Evolutionary conservation across 768 basidiomycete species (phyloP), one percentile per base, ranked within the genome.

Genomic region (Mycena polygramma): DNA sequence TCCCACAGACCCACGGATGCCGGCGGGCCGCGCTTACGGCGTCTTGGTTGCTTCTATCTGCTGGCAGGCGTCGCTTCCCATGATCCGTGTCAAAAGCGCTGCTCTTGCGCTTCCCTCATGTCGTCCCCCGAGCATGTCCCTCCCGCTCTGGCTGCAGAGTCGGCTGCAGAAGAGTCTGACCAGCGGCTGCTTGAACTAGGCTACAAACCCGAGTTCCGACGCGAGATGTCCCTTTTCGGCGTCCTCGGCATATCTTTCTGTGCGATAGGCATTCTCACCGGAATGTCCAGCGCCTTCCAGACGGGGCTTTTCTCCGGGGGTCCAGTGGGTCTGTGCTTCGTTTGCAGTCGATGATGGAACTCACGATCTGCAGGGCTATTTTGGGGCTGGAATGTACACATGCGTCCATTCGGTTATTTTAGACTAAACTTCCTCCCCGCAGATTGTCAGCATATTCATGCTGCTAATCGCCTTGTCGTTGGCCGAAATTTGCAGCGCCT

Each of bases 161-260:
- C 57, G 17, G 65, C 54, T 10, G 53, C 65, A 67, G 35, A 75
- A 57, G 37, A 74, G 46, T 80, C 81, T 2, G 84, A 89, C 77
- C 77, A 80, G 69, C 82, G 86, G 36, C 79, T 87, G 60, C 80
- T 83, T 53, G 85, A 87, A 51, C 83, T 90, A 20, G 89, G 88
- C 13, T 89, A 89, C 75, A 85, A 83, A 72, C 82, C 84, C 58
- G 85, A 89, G 70, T 89, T 89, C 75, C 80, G 84, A n/a, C 82
- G 89, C 37, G 87, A 89, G 73, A 89, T 90, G 86, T 87, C 87
- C 15, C 78, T 88, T 41, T 89, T 86, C 61, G 88, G 88, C 26
- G 89, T 90, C 41, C 79, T 89, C 53, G 88, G 89, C 20, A 86
- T 89, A 75, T 88, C 87, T 0, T 90, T 90, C 75, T 89, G 88